Evolutionary conservation across 352 stramenopile species (phyloP), one percentile per base, ranked within the genome.

Genomic region (Pythium utonaiense): DNA sequence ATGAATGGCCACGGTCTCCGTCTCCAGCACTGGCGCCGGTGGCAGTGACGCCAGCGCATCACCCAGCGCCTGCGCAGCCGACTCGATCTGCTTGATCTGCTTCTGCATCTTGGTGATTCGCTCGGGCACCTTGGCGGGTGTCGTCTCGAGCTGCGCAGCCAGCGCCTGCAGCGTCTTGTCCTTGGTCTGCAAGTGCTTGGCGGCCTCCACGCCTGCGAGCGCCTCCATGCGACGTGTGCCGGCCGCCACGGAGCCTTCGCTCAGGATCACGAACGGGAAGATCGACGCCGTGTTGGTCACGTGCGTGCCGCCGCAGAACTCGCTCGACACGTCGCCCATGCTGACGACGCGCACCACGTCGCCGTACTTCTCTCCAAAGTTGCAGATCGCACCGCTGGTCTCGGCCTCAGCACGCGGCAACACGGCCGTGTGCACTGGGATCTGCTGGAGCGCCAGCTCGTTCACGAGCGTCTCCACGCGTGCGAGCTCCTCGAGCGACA

Each of bases 341-440:
- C 56, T 53, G 48, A 95, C 84, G n/a, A 95, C 77, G 13, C 82
- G 81, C 24, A 93, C 83, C 17, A 86, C 45, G 31, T 91, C 83
- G n/a, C 83, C 82, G 51, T 93, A 92, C 42, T 90, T 93, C 36
- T 93, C 83, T 5, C 83, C 83, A 67, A 93, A 93, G 50, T 88
- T 88, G 58, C 76, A 86, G 64, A 91, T 85, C 16, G 81, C 83
- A 19, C 80, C 82, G 47, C 74, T 91, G 9, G 61, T 57, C 58
- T 91, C 81, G 10, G 80, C 78, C 53, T 81, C 53, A 34, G 71
- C 68, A 9, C 77, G 69, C 16, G 71, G 67, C 22, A 91, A 55
- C 44, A 83, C 58, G 4, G 65, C 47, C 12, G 75, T 88, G 34
- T 60, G 58, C 8, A 91, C 75, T 12, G 48, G 38, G 9, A 79